A percentile compares a stretch with the other conserved stretches of the same genome.
Evolutionary conservation across 2,329 filamentous ascomycete genomes (phyloP).

Genomic region (Neoscytalidium dimidiatum): DNA sequence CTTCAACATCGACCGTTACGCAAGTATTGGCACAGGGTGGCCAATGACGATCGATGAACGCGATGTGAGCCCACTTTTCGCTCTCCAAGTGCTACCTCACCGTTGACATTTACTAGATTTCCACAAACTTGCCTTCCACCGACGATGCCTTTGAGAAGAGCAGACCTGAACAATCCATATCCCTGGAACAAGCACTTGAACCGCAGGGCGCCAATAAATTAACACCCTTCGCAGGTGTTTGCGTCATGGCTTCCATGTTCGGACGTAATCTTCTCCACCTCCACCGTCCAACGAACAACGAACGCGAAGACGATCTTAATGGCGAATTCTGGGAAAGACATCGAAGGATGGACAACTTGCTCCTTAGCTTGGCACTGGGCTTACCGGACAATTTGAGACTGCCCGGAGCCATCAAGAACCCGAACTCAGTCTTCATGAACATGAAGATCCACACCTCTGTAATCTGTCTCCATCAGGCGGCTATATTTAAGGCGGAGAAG

Average conservation of each 20-base stretch:
- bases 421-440: slow-evolving; percentile 90
- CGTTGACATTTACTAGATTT: slow-evolving; percentile 55
- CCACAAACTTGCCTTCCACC: slow-evolving; percentile 79
- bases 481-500: slow-evolving; percentile 96
- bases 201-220: slow-evolving; percentile 73
- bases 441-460: slow-evolving; percentile 97
- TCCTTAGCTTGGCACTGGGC: slow-evolving; percentile 82
- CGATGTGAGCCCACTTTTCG: slow-evolving; percentile 58
- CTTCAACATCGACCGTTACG: slow-evolving; percentile 87
- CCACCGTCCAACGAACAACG: slow-evolving; percentile 79
- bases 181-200: slow-evolving; percentile 69
- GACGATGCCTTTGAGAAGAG: slow-evolving; percentile 85
- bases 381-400: slow-evolving; percentile 81
- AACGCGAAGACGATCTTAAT: slow-evolving; percentile 83
- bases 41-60: slow-evolving; percentile 91
- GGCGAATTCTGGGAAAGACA: slow-evolving; percentile 97
- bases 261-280: slow-evolving; percentile 89
- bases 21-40: slow-evolving; percentile 96
- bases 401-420: slow-evolving; percentile 71
- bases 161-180: slow-evolving; percentile 69
- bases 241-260: slow-evolving; percentile 85
- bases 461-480: slow-evolving; percentile 96
- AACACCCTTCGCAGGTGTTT: slow-evolving; percentile 76
- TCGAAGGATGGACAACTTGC: slow-evolving; percentile 81
- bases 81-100: background rate